Conservation (phyloP, 192 early-diverging fungal genomes). For the Rhizophlyctis rosea region DNA sequence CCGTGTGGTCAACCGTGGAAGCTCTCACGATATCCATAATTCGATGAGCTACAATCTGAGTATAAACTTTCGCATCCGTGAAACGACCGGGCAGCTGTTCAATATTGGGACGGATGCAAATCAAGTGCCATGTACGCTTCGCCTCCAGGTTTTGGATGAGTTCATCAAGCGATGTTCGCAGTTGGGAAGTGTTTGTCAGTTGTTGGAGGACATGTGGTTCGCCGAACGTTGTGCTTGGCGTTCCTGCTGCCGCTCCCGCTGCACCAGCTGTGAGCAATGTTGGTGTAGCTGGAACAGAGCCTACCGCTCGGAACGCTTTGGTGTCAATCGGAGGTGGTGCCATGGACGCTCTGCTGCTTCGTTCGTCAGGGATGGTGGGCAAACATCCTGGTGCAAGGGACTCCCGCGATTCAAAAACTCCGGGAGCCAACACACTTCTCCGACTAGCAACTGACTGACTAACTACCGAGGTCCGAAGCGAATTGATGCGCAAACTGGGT, state of each 20-base stretch:
- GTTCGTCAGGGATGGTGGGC: conserved; percentile 2
- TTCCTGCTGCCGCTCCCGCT: conserved; percentile 2
- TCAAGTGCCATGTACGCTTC: conserved; percentile 24
- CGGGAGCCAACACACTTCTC: conserved; percentile 31
- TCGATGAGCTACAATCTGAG: conserved; percentile 67
- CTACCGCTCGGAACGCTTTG: conserved; percentile 17
- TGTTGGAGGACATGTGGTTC: no score
- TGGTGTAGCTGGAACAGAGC: conserved; percentile 8
- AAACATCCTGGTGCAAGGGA: conserved; percentile 2
- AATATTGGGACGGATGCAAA: conserved; percentile 64
- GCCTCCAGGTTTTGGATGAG: conserved; percentile 20
- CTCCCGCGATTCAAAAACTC: no score
- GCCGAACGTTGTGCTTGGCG: no score
- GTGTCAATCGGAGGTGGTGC: not conserved
- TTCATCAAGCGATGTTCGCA: conserved; percentile 22
- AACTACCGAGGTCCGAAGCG: no score
- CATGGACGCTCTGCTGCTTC: no score
- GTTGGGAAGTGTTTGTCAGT: not conserved
- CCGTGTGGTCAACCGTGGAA: conserved; percentile 64
- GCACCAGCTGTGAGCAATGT: conserved; percentile 4
- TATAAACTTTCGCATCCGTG: conserved; percentile 60
- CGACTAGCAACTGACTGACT: conserved; percentile 54
- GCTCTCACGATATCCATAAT: conserved; percentile 63
- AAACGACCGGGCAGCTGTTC: conserved; percentile 55
- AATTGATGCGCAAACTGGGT: no score